Base-by-base conservation (phyloP, 2,329 filamentous ascomycete species). In the Cytospora paraplurivora region DNA sequence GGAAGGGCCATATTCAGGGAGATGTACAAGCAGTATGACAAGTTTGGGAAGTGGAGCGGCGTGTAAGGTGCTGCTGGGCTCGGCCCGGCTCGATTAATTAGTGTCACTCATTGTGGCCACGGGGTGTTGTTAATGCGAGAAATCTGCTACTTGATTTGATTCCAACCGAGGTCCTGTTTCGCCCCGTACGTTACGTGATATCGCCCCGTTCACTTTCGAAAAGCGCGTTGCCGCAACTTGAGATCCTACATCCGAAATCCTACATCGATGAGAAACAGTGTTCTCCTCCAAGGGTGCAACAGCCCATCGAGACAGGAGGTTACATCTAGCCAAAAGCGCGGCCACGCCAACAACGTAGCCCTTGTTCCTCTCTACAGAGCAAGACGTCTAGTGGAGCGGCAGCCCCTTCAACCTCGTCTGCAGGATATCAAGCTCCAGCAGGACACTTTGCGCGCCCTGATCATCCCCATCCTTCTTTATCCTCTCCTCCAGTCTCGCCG, bases 11-110 rank as follows among this genome's bases (percentile, higher is more conserved):
- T 89, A 34, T 79, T 88, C 72, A 78, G 78, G 67, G 81, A 83
- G 64, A 76, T 88, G 77, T 87, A 82, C 67, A 83, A 80, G 70
- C 77, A 82, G 72, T 89, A 86, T 71, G 78, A 79, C 71, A 85
- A 81, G 74, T 88, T 87, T 76, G 85, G 85, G 50, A 87, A 86
- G 77, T 88, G 86, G 85, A 85, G 76, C 58, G 85, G 84, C 38
- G 79, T 86, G 32, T 86, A 78, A 73, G 17, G n/a, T 57, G 35
- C 27, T 4, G 27, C 27, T 27, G 27, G 27, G 27, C 27, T 27
- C 27, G 27, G 32, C 49, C 4, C 8, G 7, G 11, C 37, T 38
- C 3, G 44, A 4, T 12, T 4, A 11, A 21, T 4, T 37, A 7
- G 44, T 47, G n/a, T 21, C 27, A 21, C n/a, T 19, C 21, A 47